Base-by-base conservation (phyloP, 2,329 filamentous ascomycete genomes). In the Penicillium occitanis region DNA sequence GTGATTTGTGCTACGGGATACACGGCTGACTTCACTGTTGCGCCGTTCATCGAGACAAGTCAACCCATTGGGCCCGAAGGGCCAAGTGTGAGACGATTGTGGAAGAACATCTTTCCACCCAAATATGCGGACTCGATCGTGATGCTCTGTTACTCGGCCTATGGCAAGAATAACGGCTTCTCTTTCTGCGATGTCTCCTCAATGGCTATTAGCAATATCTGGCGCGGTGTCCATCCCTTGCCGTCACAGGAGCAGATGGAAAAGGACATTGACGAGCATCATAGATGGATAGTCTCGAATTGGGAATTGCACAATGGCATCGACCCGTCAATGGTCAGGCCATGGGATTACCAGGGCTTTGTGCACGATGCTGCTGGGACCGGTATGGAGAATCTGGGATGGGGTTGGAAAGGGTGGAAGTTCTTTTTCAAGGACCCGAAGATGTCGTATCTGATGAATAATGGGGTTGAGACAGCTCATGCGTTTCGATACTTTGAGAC, bases 161-260 rank as follows among this genome's bases (percentile, higher is more conserved):
- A 28, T 6, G 72, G 74, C 66, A 71, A 78, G 53, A 73, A 75
- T 59, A 76, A 77, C 73, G 63, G 79, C 67, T 76, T 79, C 25
- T 74, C 75, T 13, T 71, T 81, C 8, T 75, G 78, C 57, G 82
- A 84, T 66, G 72, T 85, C 44, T 77, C 76, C 4, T 73, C 77
- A 46, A 83, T 82, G 81, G 79, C 78, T 1, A 69, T 84, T 5
- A 77, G 79, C 0, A 81, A 83, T 64, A 71, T 82, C 17, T 85
- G 79, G 78, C 75, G 76, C 3, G 80, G 78, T 1, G 74, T 72
- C 2, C 76, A 76, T 0, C 25, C 59, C 0, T 74, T 85, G 0
- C 83, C 82, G 0, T 66, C 77, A 0, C 55, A 62, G 1, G 35
- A 60, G 0, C 74, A 74, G 1, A 84, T 84, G 81, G 68, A 74